Evolutionary conservation across 1,139 yeast species (phyloP), one percentile per base, ranked within the genome.

Genomic region (Yamadazyma siamensis): DNA sequence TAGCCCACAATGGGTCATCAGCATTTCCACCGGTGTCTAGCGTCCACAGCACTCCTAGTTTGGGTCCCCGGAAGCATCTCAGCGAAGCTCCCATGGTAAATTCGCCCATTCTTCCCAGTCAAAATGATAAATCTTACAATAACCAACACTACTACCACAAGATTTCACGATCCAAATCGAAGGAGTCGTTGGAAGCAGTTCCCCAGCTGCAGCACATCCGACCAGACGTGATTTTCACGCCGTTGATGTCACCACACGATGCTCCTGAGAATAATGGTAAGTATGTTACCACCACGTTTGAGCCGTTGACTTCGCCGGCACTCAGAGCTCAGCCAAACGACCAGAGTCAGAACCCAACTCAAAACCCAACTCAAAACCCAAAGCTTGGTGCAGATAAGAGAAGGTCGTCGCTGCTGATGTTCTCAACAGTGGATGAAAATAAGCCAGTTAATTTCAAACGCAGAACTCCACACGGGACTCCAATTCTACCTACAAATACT

Each of bases 161-260:
- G 34, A 14, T 32, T 7, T 30, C 36, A 20, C 34, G 39, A 15
- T 30, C 33, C 21, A 39, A 43, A 24, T 35, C 41, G 56, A 61
- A 40, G 45, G 38, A 35, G 6, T 18, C 35, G 4, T 31, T 28
- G 28, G 36, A 47, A 24, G 44, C 43, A 21, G 43, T 42, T 26
- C 45, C 45, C 2, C 51, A 37, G 11, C 48, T 32, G 34, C 62
- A 51, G 26, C 67, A 63, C 36, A 61, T 69, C 1, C 49, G 69
- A 20, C 73, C 75, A 0, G 74, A 67, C 34, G 70, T 70, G 7
- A 71, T 74, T 4, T 81, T 77, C 53, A 83, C 94, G 0, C 94
- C 94, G 0, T 61, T 84, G 31, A 75, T 82, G 9, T 80, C 88
- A 2, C 94, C 94, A 0, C 82, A 83, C 3, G 79, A 74, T 15